Base-by-base conservation (phyloP, 805 yeast genomes). In the Jamesozyma gamospora region DNA sequence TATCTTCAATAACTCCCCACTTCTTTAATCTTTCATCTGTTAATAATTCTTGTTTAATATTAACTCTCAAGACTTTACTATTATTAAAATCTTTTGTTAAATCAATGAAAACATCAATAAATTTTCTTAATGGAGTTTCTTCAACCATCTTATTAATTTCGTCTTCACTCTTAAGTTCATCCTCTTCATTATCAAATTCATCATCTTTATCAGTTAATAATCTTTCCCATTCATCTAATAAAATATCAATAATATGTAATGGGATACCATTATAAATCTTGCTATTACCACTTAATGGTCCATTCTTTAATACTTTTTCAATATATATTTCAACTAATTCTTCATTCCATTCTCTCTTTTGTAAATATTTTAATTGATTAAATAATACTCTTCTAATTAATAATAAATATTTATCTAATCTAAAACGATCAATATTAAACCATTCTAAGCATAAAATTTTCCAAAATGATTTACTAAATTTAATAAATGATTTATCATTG, bases 321-420 rank as follows among this genome's bases (percentile, higher is more conserved):
- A 74, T 50, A 53, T 71, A 84, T 13, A 51, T 50, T 0, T 58
- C 63, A 2, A 84, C 66, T 34, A 72, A 50, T 3, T 60, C 52
- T 8, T 51, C 60, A 41, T 73, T 68, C 86, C 90, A 87, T 2
- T 70, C 56, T 41, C 73, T 68, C 2, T 51, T 43, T 37, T 66
- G 58, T 28, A 88, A 63, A 48, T 77, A 72, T 48, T 66, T 69
- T 49, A 92, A 67, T 49, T 74, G 76, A 51, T 76, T 80, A 46
- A 76, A 74, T 19, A 85, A 61, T 7, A 78, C 82, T 53, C 87
- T 71, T 69, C 98, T 78, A 46, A 88, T 72, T 49, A 92, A 66
- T 63, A 88, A 63, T 50, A 83, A 75, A 62, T 72, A 92, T 64
- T 92, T 92, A 63, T 92, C 96, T 40, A 88, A 58, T 64, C 98